Base-by-base conservation (phyloP, 176 grass and related monocot genomes). In the Pontederia crassipes region DNA sequence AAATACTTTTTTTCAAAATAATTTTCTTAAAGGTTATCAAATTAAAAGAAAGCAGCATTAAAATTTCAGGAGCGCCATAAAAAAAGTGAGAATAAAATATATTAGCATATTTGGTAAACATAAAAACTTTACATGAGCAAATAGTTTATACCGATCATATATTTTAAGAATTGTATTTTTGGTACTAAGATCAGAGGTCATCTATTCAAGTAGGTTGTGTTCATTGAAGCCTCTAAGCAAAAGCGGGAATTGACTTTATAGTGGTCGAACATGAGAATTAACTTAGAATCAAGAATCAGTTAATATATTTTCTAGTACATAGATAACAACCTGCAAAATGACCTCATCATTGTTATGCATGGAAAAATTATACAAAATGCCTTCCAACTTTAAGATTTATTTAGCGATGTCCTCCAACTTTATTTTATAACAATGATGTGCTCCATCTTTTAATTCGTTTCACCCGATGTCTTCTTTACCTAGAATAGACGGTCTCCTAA, bases 271-370 rank as follows among this genome's bases (percentile, higher is more conserved):
- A 45, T 75, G 28, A 62, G 77, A 51, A 70, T 15, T 59, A 84
- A 47, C 70, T 70, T 13, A 67, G 17, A 59, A 27, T 17, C 74
- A 16, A 32, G 14, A 57, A 55, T 17, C 27, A 16, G 20, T 61
- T 49, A 6, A 16, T 55, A 48, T 56, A 46, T 47, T 55, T 11
- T n/a, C 54, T 1, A 58, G 45, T 12, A 16, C 10, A 8, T 11
- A n/a, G 48, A 12, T 48, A 1, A 49, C 18, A 49, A n/a, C 28
- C 14, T 2, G 3, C 15, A 7, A 2, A 2, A 24, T 63, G 73
- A 97, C 92, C 87, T 92, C 88, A 52, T 98, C 87, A 24, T 85
- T 85, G 83, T 98, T n/a, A n/a, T n/a, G n/a, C n/a, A n/a, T n/a
- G n/a, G n/a, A n/a, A n/a, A n/a, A n/a, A n/a, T n/a, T n/a, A n/a